Percentiles rank a stretch among this genome's conserved stretches.
Conservation (phyloP, 1,284 basidiomycete genomes). For the Heliocybe sulcata region DNA sequence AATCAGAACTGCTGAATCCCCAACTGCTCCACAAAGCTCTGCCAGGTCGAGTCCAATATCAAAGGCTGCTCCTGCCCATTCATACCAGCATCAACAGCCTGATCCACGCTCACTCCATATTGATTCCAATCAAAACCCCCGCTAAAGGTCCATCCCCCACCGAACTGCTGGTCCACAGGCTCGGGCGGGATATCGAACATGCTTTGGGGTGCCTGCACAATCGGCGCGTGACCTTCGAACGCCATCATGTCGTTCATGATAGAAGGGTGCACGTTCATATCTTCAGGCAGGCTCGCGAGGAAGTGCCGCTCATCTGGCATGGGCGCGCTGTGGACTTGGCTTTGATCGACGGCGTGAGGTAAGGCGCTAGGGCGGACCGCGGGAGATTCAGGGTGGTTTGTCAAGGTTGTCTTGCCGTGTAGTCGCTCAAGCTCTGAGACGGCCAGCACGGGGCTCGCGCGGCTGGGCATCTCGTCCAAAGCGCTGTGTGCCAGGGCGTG, state of each 20-base stretch:
- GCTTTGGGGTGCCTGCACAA: neutral
- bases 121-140: neutral
- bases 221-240: slow-evolving; percentile 17
- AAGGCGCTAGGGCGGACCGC: slow-evolving; percentile 1
- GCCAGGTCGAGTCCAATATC: neutral
- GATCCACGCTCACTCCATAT: neutral
- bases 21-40: slow-evolving; percentile 2
- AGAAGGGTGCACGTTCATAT: slow-evolving; percentile 29
- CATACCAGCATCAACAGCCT: neutral
- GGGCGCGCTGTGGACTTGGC: neutral
- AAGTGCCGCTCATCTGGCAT: slow-evolving; percentile 14
- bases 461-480: slow-evolving; percentile 26
- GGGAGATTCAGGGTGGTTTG: slow-evolving; percentile 12
- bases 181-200: neutral
- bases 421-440: slow-evolving; percentile 53
- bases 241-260: slow-evolving; percentile 35
- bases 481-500: slow-evolving; percentile 45
- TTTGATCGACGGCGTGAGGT: too few species aligned
- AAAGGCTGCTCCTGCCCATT: neutral
- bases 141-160: neutral
- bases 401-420: slow-evolving; percentile 50
- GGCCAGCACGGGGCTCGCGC: slow-evolving; percentile 17
- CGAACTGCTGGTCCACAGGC: neutral
- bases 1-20: neutral
- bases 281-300: neutral